phyloP scores from a whole-genome alignment of 73 alveolate genomes.

The Paramecium primaurelia region DNA sequence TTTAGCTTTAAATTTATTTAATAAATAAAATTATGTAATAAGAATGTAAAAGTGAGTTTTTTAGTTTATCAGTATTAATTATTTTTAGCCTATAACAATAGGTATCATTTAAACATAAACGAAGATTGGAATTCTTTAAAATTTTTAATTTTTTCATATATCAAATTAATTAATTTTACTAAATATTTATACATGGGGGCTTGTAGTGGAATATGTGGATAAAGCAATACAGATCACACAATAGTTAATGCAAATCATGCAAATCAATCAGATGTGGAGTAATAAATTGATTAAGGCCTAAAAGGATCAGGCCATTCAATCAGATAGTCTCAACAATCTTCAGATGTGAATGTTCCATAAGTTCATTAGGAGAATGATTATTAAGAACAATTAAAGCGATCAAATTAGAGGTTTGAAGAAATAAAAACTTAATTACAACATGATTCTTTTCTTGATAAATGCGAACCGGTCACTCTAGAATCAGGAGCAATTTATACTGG shows the following conservation, averaged over 20 bases:
- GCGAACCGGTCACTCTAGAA: slow-evolving; percentile 62
- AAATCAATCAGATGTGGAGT: not conserved
- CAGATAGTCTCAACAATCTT: slow-evolving; percentile 25
- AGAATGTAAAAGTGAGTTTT: no score
- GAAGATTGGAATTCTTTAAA: not conserved
- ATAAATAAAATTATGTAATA: no score
- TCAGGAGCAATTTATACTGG: slow-evolving; percentile 66
- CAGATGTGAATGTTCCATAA: not conserved
- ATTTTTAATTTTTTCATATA: not conserved
- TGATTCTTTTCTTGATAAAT: not conserved
- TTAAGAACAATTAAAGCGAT: not conserved
- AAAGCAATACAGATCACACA: slow-evolving; percentile 9
- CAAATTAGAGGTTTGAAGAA: not conserved
- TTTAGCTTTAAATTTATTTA: no score
- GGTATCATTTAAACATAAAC: not conserved
- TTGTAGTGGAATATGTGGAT: slow-evolving; percentile 43
- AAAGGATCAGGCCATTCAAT: slow-evolving; percentile 7
- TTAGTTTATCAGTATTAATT: no score
- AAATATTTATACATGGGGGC: not conserved
- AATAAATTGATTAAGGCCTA: not conserved
- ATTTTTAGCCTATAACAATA: no score
- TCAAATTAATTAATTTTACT: not conserved
- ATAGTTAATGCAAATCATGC: not conserved
- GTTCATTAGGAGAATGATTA: not conserved
- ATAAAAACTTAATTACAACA: not conserved